Conservation (phyloP, 768 basidiomycete genomes). For the Hypholoma fasciculare region DNA sequence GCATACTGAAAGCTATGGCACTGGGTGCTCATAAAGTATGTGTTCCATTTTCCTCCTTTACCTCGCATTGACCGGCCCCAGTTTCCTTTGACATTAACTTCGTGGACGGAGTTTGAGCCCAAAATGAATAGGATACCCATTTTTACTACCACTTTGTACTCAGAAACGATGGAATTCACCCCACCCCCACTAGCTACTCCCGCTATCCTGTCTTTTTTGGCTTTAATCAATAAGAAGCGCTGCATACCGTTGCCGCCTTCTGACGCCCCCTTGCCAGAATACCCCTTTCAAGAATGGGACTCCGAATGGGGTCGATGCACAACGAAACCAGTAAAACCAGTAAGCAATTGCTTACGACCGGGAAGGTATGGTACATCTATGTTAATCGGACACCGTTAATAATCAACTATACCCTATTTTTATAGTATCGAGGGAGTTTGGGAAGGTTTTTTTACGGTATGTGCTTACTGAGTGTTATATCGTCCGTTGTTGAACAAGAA, state of each 20-base stretch:
- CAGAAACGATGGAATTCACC: conserved; percentile 42
- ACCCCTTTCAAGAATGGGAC: conserved; percentile 60
- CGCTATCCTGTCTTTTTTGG: conserved; percentile 71
- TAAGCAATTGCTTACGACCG: conserved; percentile 52
- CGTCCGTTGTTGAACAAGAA: neutral
- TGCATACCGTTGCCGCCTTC: conserved; percentile 35
- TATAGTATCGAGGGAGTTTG: conserved; percentile 70
- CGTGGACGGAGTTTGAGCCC: conserved; percentile 61
- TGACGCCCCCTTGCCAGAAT: conserved; percentile 23
- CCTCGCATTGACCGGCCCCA: conserved; percentile 27
- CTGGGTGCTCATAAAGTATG: conserved; percentile 63
- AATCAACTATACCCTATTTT: conserved; percentile 2
- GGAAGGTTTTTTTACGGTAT: conserved; percentile 78
- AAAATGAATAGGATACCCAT: conserved; percentile 16
- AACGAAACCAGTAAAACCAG: conserved; percentile 27
- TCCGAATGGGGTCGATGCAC: conserved; percentile 67
- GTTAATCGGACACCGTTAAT: neutral
- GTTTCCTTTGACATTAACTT: conserved; percentile 60
- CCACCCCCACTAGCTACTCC: conserved; percentile 68
- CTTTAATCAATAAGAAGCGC: conserved; percentile 43
- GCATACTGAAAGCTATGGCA: conserved; percentile 60
- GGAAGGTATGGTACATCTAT: conserved; percentile 43
- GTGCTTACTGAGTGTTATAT: conserved; percentile 18
- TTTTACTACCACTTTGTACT: conserved; percentile 39
- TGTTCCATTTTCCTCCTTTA: conserved; percentile 3